phyloP scores from a whole-genome alignment of 306 rosid species.

The Mimosa pudica region DNA sequence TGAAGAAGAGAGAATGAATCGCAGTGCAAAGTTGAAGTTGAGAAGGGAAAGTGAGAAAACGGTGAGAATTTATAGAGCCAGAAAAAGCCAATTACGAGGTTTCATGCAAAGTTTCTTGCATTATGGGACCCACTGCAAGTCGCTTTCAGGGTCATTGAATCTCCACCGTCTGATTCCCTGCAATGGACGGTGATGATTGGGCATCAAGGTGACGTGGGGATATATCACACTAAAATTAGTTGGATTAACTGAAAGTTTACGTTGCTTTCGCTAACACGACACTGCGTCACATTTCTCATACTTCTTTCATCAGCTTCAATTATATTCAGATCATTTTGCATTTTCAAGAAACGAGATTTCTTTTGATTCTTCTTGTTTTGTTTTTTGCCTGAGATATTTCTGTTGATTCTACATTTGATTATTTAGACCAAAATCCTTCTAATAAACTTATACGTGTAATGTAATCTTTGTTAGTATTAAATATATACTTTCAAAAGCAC shows the following conservation, averaged over 20 bases:
- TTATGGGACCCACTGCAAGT: not conserved
- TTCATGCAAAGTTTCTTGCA: not conserved
- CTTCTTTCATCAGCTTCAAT: not conserved
- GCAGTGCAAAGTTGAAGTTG: not conserved
- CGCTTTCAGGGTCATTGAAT: not conserved
- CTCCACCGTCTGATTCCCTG: not conserved
- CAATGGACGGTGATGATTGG: not conserved
- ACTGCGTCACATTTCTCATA: not conserved
- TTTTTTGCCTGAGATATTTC: no score
- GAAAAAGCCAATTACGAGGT: not conserved
- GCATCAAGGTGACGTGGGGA: not conserved
- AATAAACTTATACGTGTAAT: not conserved
- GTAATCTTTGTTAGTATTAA: not conserved
- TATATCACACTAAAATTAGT: not conserved
- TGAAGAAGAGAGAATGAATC: not conserved
- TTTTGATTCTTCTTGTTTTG: no score
- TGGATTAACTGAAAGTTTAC: not conserved
- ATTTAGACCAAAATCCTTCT: no score
- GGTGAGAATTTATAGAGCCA: not conserved
- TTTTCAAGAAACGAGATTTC: not conserved
- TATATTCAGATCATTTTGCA: not conserved
- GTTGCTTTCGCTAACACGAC: not conserved
- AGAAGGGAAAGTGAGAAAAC: not conserved
- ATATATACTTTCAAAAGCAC: no score
- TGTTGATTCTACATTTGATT: no score